Base-by-base conservation (phyloP, 2,329 filamentous ascomycete species). In the Zarea fungicola region DNA sequence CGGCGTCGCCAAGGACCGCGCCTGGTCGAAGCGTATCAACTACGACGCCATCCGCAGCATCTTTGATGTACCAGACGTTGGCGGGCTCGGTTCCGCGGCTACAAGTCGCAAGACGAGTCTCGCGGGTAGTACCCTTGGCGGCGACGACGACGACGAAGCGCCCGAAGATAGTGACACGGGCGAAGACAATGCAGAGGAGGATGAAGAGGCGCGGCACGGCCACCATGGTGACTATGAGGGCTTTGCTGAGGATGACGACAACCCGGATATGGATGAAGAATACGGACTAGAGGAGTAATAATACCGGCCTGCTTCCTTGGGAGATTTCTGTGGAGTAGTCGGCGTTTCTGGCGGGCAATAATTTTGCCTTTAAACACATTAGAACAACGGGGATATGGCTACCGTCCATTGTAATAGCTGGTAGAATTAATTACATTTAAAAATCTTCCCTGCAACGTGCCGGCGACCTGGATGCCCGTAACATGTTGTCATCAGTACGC, bases 11-110 rank as follows among this genome's bases (percentile, higher is more conserved):
- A 84, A 85, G 63, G 78, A 81, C 49, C 74, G 84, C 39, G 78
- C 78, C 0, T 85, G 83, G 66, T 87, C 83, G 54, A 86, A 83
- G 65, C 84, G 87, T 60, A 86, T 90, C 61, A 88, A 89, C 57
- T 89, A 89, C 64, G 77, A 80, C 47, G 78, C 76, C 31, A 77
- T 85, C 54, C 70, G 74, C 37, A 76, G 71, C 51, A 72, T 84
- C 21, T 83, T 84, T 53, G 73, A 77, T 56, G 64, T 68, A 56
- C 64, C 66, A 19, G 68, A 70, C 54, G 62, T 63, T 28, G 65
- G 61, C 2, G 74, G 72, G 0, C 70, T 75, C 1, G 77, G 76
- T 0, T 78, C 76, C 21, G 72, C 71, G 11, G 71, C 72, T 1
- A 76, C 72, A 31, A 78, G 75, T 49, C 68, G 69, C 43, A 70